Conservation (phyloP, 2,329 filamentous ascomycete species). For the Botrytis deweyae region DNA sequence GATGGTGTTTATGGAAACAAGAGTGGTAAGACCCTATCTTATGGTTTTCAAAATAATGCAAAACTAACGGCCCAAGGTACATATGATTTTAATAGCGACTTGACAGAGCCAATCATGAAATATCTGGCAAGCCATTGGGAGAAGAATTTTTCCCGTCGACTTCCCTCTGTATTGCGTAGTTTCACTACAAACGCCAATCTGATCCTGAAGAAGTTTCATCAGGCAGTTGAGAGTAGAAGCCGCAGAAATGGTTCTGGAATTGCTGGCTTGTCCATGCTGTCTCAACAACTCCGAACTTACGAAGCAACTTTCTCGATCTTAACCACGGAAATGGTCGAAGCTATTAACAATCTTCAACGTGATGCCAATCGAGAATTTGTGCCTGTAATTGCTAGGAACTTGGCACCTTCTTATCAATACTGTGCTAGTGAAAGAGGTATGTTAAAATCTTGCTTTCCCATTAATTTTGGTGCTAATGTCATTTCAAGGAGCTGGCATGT, state of each 20-base stretch:
- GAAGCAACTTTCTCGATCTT: conserved; percentile 44
- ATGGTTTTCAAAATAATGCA: too few relatives aligned
- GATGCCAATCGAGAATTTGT: conserved; percentile 55
- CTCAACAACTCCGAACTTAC: conserved; percentile 45
- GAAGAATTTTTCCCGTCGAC: conserved; percentile 42
- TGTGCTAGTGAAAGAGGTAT: conserved; percentile 48
- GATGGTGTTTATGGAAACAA: conserved; percentile 47
- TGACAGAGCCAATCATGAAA: conserved; percentile 30
- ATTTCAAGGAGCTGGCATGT: conserved; percentile 45
- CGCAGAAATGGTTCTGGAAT: conserved; percentile 42
- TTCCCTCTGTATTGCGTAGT: conserved; percentile 44
- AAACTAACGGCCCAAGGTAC: background rate
- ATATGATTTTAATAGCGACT: conserved; percentile 9
- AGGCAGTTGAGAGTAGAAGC: conserved; percentile 43
- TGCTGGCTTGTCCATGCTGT: conserved; percentile 44
- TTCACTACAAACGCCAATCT: conserved; percentile 40
- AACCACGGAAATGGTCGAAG: conserved; percentile 36
- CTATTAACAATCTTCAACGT: conserved; percentile 48
- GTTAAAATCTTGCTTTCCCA: conserved; percentile 1
- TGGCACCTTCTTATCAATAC: conserved; percentile 47
- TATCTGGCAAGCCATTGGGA: conserved; percentile 33
- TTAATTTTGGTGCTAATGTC: background rate
- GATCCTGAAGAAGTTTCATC: conserved; percentile 45
- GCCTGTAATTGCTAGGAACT: conserved; percentile 47
- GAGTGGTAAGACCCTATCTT: conserved; percentile 34